Base-by-base conservation (phyloP, 192 early-diverging fungal species). In the Tieghemiomyces parasiticus region DNA sequence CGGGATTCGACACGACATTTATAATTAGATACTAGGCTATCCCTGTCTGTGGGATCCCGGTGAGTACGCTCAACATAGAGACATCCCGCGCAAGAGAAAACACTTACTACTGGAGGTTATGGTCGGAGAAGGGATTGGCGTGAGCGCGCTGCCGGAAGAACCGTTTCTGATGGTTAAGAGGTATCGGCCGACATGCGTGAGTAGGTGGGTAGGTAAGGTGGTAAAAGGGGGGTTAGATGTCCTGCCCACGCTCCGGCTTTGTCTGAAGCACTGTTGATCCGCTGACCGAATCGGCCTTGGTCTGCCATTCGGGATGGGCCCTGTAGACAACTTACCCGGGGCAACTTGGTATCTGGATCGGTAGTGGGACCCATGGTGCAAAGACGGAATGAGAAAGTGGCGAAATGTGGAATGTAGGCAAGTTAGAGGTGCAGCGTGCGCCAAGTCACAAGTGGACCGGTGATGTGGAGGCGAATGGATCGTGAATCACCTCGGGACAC, bases 41-140 rank as follows among this genome's bases (percentile, higher is more conserved):
- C 45, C 16, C 2, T 10, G 12, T 3, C 12, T 22, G 25, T 2
- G 25, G 25, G 8, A 22, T 22, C 19, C 19, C 8, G 25, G 8
- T 19, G 46, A 1, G 25, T 47, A 22, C 3, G 1, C 2, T 3
- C 24, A 30, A 24, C 26, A 2, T 52, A 3, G 1, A 16, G 4
- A 52, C 19, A 8, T 25, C 16, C 50, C 30, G 16, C 20, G 8
- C 50, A 24, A 52, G 24, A n/a, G n/a, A n/a, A n/a, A n/a, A 35
- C 29, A 78, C 78, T 67, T 77, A 90, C 79, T 97, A 97, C 52
- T 89, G 86, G 47, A 97, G 76, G 8, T 82, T 76, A 67, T 97
- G 91, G 69, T 99, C 96, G 28, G 90, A 93, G 67, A 99, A 97
- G 3, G 89, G 83, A 64, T 99, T 99, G 54, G 93, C 91, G 63